Conservation (phyloP, 192 early-diverging fungal genomes). For the Coemansia sp. region DNA sequence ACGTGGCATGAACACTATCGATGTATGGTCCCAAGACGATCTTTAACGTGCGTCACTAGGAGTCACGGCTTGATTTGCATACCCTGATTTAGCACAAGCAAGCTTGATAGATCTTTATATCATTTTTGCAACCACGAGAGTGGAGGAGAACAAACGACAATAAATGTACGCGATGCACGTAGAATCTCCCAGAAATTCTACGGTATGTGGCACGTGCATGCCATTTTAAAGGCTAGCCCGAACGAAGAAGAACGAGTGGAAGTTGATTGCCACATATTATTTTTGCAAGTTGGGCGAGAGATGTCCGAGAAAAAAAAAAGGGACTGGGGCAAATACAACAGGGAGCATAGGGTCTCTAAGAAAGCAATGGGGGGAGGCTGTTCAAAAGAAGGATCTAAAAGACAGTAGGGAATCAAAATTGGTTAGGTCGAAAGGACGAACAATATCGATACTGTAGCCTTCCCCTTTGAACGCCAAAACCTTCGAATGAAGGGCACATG, state of each 20-base stretch:
- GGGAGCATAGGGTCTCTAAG: too few species aligned
- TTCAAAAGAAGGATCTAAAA: background rate
- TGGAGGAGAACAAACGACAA: background rate
- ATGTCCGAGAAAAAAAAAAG: too few species aligned
- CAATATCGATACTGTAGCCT: background rate
- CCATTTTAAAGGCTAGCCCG: background rate
- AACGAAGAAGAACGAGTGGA: background rate
- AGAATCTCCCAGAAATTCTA: background rate
- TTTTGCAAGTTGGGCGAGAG: too few species aligned
- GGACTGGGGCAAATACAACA: too few species aligned
- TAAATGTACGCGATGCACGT: background rate
- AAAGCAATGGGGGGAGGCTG: background rate
- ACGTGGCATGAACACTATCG: background rate
- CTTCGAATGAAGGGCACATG: too few species aligned
- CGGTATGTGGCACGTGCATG: slow-evolving; percentile 1
- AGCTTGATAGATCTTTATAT: background rate
- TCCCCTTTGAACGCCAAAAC: background rate
- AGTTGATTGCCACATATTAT: too few species aligned
- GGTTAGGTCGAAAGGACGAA: background rate
- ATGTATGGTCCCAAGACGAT: background rate
- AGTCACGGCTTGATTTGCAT: background rate
- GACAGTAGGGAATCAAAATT: background rate
- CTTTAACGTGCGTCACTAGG: too few species aligned
- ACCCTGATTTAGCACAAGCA: background rate
- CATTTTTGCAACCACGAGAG: background rate